Conservation (phyloP, 2,329 filamentous ascomycete genomes). For the Dendryphion nanum region DNA sequence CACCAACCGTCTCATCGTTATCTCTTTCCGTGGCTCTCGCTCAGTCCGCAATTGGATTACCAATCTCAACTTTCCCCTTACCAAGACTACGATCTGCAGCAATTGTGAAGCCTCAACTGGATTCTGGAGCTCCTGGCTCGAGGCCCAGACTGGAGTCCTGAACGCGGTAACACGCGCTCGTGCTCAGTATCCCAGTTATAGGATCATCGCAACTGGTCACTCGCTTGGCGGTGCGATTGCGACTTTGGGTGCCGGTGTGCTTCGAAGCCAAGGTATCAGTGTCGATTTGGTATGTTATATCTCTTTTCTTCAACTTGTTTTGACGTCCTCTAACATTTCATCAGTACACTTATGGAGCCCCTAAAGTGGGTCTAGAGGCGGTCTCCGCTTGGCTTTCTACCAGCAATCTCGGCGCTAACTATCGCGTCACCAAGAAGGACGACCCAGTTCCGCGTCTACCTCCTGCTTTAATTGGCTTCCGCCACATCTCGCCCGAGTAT, state of each 20-base stretch:
- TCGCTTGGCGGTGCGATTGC: slow-evolving; percentile 67
- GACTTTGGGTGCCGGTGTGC: slow-evolving; percentile 57
- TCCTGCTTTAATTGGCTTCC: slow-evolving; percentile 59
- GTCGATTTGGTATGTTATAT: slow-evolving; percentile 48
- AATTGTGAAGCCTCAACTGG: slow-evolving; percentile 57
- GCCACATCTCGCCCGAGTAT: slow-evolving; percentile 69
- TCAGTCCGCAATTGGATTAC: slow-evolving; percentile 63
- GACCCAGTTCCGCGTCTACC: slow-evolving; percentile 70
- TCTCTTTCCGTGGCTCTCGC: slow-evolving; percentile 59
- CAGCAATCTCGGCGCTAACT: slow-evolving; percentile 54
- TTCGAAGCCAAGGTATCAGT: slow-evolving; percentile 50
- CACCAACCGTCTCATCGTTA: slow-evolving; percentile 55
- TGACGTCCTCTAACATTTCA: not conserved
- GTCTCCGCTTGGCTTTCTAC: slow-evolving; percentile 55
- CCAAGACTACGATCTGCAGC: slow-evolving; percentile 41
- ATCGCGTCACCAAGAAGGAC: slow-evolving; percentile 64
- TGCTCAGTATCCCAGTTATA: slow-evolving; percentile 51
- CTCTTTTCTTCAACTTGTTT: not conserved
- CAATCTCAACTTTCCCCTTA: slow-evolving; percentile 48
- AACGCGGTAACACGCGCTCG: slow-evolving; percentile 46
- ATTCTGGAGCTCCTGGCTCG: slow-evolving; percentile 60
- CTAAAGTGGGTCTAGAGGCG: slow-evolving; percentile 60
- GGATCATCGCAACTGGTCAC: slow-evolving; percentile 63
- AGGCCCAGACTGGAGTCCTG: slow-evolving; percentile 48
- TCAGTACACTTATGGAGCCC: slow-evolving; percentile 64